Conservation (phyloP, 805 yeast species). For the Debaryomyces castellii region DNA sequence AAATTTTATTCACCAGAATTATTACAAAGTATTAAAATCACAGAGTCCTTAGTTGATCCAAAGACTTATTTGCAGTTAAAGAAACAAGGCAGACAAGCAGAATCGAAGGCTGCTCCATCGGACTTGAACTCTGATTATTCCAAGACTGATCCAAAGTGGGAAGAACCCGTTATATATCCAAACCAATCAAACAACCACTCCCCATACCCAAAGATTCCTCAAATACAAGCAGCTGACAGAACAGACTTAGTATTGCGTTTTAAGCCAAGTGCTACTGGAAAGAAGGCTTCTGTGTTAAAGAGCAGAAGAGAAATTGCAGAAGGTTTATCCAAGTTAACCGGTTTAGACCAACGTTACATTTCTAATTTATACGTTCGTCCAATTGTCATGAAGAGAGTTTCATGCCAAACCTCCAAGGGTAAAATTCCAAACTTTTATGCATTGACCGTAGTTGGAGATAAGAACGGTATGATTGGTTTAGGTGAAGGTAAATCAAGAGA, state of each 20-base stretch:
- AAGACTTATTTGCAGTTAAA: constrained; percentile 48
- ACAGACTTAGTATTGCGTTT: constrained; percentile 39
- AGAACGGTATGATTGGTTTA: constrained; percentile 88
- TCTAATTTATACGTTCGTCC: constrained; percentile 63
- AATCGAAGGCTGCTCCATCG: constrained; percentile 60
- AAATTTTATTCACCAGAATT: constrained; percentile 82
- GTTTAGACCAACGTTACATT: constrained; percentile 62
- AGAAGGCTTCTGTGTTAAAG: constrained; percentile 12
- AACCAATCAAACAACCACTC: constrained; percentile 47
- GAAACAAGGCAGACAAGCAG: constrained; percentile 28
- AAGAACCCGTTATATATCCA: constrained; percentile 52
- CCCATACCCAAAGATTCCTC: constrained; percentile 60
- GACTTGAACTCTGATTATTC: constrained; percentile 69
- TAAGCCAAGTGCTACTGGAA: constrained; percentile 16
- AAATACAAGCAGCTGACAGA: constrained; percentile 53
- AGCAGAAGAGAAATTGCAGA: constrained; percentile 41
- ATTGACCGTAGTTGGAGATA: constrained; percentile 87
- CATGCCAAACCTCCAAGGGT: constrained; percentile 91
- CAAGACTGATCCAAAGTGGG: constrained; percentile 74
- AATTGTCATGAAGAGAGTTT: constrained; percentile 72
- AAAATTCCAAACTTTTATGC: constrained; percentile 81
- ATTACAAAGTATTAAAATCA: constrained; percentile 75
- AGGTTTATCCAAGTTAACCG: constrained; percentile 62
- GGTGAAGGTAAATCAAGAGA: constrained; percentile 92
- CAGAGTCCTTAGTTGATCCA: constrained; percentile 75